These are phyloP conservation scores for Spencermartinsiella europaea DNA, from an alignment of 805 yeast species.

Conservation along the genomic window DNA sequence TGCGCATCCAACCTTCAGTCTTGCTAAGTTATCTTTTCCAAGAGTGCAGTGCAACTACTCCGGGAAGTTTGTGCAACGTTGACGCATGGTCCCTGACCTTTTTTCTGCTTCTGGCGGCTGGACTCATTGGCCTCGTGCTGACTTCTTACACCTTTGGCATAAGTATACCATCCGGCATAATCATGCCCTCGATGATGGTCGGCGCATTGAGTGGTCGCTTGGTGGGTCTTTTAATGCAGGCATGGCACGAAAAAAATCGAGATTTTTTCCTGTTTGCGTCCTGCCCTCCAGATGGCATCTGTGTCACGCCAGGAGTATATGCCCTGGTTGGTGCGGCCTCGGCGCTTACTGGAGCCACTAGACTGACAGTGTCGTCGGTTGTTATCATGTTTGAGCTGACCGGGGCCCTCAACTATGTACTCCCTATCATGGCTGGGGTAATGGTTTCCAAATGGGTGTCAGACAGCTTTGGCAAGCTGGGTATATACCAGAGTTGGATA, in stretches of 20 bases:
- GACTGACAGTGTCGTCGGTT: constrained; percentile 86
- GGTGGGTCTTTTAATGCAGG: constrained; percentile 67
- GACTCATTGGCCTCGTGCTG: constrained; percentile 51
- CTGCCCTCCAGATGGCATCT: constrained; percentile 43
- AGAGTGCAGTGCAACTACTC: constrained; percentile 48
- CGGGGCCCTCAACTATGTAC: constrained; percentile 76
- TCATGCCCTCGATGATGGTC: constrained; percentile 94
- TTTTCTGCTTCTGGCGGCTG: constrained; percentile 34
- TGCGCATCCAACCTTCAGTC: constrained; percentile 51
- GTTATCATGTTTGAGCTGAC: constrained; percentile 91
- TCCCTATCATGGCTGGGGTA: constrained; percentile 83
- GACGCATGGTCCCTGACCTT: constrained; percentile 21
- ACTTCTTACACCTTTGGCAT: constrained; percentile 67
- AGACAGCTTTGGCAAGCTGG: constrained; percentile 50
- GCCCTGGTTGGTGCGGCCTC: constrained; percentile 97
- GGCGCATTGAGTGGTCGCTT: constrained; percentile 95
- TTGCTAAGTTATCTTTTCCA: constrained; percentile 58
- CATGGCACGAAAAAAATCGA: constrained; percentile 36
- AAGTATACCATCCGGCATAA: constrained; percentile 87
- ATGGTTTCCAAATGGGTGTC: constrained; percentile 68
- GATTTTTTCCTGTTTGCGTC: constrained; percentile 31
- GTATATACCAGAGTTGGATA: constrained; percentile 63
- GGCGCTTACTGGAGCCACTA: constrained; percentile 89
- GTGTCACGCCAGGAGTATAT: constrained; percentile 88
- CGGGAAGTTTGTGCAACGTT: constrained; percentile 27